Evolutionary conservation across 345 rosid genomes (phyloP), one percentile per base, ranked within the genome.

Genomic region (Syzygium jambos): DNA sequence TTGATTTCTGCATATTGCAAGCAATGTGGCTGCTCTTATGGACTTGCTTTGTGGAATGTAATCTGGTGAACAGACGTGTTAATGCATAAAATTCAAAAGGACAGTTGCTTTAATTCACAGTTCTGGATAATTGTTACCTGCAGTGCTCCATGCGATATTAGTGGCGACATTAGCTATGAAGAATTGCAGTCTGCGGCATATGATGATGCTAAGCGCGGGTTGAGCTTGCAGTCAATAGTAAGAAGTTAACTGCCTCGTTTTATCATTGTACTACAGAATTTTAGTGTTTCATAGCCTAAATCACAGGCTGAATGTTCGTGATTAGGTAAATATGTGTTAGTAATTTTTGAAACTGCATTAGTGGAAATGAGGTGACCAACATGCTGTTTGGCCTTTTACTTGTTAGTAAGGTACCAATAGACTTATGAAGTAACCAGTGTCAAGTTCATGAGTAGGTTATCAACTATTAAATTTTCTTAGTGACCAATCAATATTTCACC

Each of bases 201-300:
- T 87, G 98, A 95, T 87, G 99, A 95, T 86, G 94, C 95, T 68
- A 94, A 93, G 91, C 89, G 85, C 30, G 99, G 99, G 51, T 73
- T 93, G 88, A 93, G 92, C 92, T 89, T 98, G 92, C 98, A 93
- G 78, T 94, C 96, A 86, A 95, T 98, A 87, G 99, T 98, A 91
- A 95, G 99, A 73, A 85, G 52, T 87, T 88, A 21, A 84, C 80
- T 27, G 4, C 86, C 63, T 29, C 27, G 0, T 52, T 84, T 84
- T 54, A 41, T 30, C 27, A 29, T 29, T 84, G 1, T 41, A 52
- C 59, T 84, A 29, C 86, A 84, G 23, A 52, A 49, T 84, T 84
- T 49, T 84, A 52, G 41, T 27, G 54, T 53, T 29, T 84, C 49
- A 1, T 84, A 29, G 53, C 59, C 25, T 52, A n/a, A 54, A 51